Percentiles rank a stretch among this genome's conserved stretches.
phyloP scores from a whole-genome alignment of 2,329 filamentous ascomycete genomes.

The Penicillium psychrosexuale region DNA sequence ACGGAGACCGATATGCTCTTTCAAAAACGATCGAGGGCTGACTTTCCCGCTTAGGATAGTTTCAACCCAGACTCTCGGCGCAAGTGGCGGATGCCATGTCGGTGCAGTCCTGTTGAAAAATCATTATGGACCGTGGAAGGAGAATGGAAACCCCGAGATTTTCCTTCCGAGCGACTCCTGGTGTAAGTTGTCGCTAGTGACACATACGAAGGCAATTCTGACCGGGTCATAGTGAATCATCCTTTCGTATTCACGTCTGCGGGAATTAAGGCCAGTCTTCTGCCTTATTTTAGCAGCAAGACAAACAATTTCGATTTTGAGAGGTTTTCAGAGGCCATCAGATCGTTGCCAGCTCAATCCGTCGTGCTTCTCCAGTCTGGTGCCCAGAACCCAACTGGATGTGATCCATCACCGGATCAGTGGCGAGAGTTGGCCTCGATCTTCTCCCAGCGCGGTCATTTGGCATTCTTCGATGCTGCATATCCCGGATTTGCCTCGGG shows the following conservation, averaged over 20 bases:
- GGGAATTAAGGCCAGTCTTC: constrained; percentile 9
- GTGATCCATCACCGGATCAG: constrained; percentile 13
- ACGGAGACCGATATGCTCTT: not conserved
- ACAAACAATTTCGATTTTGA: constrained; percentile 14
- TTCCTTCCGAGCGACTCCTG: constrained; percentile 14
- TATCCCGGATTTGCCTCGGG: constrained; percentile 17
- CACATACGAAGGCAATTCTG: not conserved
- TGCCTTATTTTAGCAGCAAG: constrained; percentile 12
- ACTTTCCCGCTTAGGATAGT: constrained; percentile 1
- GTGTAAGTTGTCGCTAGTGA: not conserved
- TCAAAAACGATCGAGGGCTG: not conserved
- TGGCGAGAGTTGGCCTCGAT: constrained; percentile 11
- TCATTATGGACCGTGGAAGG: constrained; percentile 16
- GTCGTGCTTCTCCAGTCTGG: constrained; percentile 14
- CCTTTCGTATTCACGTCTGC: constrained; percentile 8
- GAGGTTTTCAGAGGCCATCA: constrained; percentile 2
- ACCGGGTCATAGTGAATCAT: constrained; percentile 9
- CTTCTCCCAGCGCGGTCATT: constrained; percentile 9
- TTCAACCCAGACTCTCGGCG: constrained; percentile 14
- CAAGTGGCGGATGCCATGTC: constrained; percentile 13
- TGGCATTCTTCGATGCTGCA: constrained; percentile 17
- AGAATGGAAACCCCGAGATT: constrained; percentile 7
- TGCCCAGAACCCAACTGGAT: constrained; percentile 18
- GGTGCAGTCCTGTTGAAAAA: constrained; percentile 8
- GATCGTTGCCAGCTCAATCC: constrained; percentile 10